A percentile compares a stretch with the other conserved stretches of the same genome.
These are phyloP conservation scores for Solanum boliviense DNA, from an alignment of 257 asterid species.

Conservation along the genomic window DNA sequence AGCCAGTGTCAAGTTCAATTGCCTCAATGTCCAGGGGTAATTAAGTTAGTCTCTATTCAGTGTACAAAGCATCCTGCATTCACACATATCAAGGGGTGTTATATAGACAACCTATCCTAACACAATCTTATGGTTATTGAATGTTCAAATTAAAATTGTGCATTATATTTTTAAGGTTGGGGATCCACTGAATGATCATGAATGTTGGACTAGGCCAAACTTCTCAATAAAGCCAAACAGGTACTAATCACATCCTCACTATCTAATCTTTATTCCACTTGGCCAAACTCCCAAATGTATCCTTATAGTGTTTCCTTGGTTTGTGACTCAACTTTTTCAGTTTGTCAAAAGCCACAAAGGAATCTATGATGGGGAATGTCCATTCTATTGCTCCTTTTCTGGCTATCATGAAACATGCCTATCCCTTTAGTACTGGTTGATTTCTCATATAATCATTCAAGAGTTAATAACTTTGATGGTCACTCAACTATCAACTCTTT, in stretches of 20 bases:
- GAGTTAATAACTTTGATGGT: not conserved
- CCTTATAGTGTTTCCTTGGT: not conserved
- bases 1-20: no score
- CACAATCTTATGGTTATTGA: not conserved
- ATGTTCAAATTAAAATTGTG: not conserved
- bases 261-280: not conserved
- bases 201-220: no score
- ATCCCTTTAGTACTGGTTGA: not conserved
- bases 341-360: slow-evolving; percentile 53
- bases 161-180: no score
- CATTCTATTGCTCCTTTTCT: slow-evolving; percentile 80
- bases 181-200: no score
- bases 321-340: slow-evolving; percentile 34
- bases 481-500: not conserved
- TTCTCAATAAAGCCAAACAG: no score
- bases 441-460: not conserved
- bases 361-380: slow-evolving; percentile 79
- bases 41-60: not conserved
- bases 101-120: not conserved
- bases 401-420: slow-evolving; percentile 43
- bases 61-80: not conserved
- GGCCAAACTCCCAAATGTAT: not conserved
- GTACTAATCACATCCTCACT: not conserved
- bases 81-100: not conserved
- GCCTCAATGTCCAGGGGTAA: no score